Conservation (phyloP, 257 asterid species). For the Solanum appendiculatum region DNA sequence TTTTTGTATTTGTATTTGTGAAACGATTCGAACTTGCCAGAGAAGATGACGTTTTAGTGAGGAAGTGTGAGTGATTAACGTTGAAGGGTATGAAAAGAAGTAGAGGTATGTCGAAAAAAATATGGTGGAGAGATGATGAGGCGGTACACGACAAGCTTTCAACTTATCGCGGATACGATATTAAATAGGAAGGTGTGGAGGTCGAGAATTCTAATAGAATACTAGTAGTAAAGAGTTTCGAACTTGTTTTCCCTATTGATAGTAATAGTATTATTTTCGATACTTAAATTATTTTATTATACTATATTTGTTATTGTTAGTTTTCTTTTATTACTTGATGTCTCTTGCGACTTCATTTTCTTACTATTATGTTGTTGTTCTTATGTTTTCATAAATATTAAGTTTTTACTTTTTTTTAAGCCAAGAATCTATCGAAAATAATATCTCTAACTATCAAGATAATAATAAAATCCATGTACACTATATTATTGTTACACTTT, state of each 20-base stretch:
- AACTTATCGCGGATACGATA: neutral
- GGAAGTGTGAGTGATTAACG: neutral
- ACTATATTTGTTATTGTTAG: neutral
- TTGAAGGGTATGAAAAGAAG: neutral
- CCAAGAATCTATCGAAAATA: neutral
- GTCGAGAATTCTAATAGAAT: neutral
- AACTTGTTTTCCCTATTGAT: too few species aligned
- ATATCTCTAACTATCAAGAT: rapidly evolving
- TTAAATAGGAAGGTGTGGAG: neutral
- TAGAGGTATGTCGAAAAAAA: neutral
- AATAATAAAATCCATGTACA: too few species aligned
- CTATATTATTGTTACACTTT: neutral
- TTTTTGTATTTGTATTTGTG: neutral
- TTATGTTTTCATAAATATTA: too few species aligned
- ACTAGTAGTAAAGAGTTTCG: neutral
- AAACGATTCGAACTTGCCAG: neutral
- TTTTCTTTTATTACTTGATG: too few species aligned
- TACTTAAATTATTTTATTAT: too few species aligned
- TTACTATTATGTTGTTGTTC: too few species aligned
- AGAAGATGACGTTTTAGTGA: too few species aligned
- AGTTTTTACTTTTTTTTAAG: too few species aligned
- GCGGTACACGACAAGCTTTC: neutral
- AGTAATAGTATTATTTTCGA: neutral
- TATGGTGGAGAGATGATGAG: neutral
- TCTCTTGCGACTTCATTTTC: too few species aligned